Conservation (phyloP, 1,139 yeast genomes). For the Zygoascus sp. region DNA sequence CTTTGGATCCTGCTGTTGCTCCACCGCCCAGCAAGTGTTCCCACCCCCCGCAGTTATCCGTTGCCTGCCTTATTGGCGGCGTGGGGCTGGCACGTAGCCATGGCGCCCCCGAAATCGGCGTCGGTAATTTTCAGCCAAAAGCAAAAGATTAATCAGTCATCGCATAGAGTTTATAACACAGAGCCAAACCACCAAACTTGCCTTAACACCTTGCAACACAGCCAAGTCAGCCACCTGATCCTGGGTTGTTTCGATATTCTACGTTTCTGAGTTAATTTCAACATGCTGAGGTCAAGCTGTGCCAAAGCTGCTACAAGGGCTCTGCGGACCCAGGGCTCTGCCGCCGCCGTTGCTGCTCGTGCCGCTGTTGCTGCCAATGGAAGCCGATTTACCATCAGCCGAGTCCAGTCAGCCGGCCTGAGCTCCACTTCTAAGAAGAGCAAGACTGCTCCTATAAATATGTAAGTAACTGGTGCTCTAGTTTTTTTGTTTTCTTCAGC, state of each 20-base stretch:
- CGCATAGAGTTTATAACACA: slow-evolving; percentile 5
- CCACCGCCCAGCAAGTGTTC: too few species aligned
- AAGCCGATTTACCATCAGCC: neutral
- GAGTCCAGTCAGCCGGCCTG: neutral
- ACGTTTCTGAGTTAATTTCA: neutral
- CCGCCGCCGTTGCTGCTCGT: neutral
- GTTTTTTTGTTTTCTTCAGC: too few species aligned
- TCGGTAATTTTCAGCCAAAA: slow-evolving; percentile 3
- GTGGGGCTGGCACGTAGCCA: neutral
- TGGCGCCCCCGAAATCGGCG: slow-evolving; percentile 8
- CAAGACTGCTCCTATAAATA: slow-evolving; percentile 12
- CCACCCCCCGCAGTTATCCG: too few species aligned
- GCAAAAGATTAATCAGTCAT: slow-evolving; percentile 5
- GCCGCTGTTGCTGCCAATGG: slow-evolving; percentile 2
- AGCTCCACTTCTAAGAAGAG: slow-evolving; percentile 5
- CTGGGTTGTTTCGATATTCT: neutral
- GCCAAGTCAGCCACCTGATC: neutral
- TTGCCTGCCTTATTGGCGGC: too few species aligned
- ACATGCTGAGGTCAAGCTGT: slow-evolving; percentile 10
- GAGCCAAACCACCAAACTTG: neutral
- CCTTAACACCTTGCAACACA: neutral
- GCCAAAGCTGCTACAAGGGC: slow-evolving; percentile 9
- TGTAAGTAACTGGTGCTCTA: neutral
- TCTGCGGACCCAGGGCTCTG: neutral
- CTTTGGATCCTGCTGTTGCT: too few species aligned